A percentile compares a stretch with the other conserved stretches of the same genome.
These are phyloP conservation scores for Chlorokybus atmophyticus DNA, from an alignment of 139 green algal genomes.

Conservation along the genomic window DNA sequence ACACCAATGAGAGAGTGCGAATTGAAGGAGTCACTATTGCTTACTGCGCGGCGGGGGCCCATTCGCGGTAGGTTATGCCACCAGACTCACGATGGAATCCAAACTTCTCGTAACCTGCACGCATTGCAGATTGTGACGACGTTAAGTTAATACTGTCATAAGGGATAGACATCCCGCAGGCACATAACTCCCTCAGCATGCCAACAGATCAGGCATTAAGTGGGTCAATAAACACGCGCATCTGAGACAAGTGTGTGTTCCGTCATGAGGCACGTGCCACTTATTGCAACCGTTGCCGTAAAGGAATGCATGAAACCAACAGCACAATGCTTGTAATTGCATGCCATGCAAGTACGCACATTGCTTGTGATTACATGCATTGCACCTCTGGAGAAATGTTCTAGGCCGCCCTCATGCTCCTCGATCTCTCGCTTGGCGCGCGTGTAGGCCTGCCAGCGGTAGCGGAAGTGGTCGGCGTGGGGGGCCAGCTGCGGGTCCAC, in stretches of 20 bases:
- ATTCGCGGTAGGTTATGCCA: constrained; percentile 69
- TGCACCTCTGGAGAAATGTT: constrained; percentile 28
- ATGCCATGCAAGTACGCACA: background rate
- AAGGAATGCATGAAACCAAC: constrained; percentile 1
- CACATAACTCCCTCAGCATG: too few relatives aligned
- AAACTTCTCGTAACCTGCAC: constrained; percentile 57
- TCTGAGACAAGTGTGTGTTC: background rate
- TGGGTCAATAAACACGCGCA: background rate
- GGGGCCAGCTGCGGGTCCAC: constrained; percentile 45
- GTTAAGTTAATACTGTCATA: too few relatives aligned
- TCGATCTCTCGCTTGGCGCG: constrained; percentile 42
- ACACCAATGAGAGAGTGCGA: constrained; percentile 24
- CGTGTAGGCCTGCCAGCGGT: constrained; percentile 53
- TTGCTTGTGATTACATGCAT: constrained; percentile 1
- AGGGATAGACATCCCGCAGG: too few relatives aligned
- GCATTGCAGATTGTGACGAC: background rate
- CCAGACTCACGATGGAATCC: constrained; percentile 50
- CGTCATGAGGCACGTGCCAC: background rate
- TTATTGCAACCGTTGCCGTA: background rate
- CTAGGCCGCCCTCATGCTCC: constrained; percentile 47
- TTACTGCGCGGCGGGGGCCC: constrained; percentile 60
- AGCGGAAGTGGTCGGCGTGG: constrained; percentile 61
- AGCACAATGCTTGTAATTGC: constrained; percentile 5
- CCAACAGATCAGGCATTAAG: constrained; percentile 2
- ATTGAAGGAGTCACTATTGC: constrained; percentile 22